Evolutionary conservation across 2,329 filamentous ascomycete genomes (phyloP).

Genomic region (Diaporthe aspalathi): DNA sequence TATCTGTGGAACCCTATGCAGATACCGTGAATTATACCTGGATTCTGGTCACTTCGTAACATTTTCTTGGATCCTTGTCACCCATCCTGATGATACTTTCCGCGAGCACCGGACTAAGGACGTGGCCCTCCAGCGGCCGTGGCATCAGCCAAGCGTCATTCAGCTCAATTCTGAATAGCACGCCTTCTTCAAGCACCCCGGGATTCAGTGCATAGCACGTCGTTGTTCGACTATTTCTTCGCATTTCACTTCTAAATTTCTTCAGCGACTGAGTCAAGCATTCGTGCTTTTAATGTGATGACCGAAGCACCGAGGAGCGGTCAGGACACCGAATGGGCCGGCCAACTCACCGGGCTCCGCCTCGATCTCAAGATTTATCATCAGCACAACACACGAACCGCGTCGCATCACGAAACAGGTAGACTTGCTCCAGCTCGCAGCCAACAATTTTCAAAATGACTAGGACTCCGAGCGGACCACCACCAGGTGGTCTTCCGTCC

Average conservation of each 20-base stretch:
- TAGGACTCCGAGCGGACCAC: background rate
- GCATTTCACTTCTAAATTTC: background rate
- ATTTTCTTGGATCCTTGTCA: too few species aligned
- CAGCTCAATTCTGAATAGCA: background rate
- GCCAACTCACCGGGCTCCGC: slow-evolving; percentile 17
- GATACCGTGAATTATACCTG: background rate
- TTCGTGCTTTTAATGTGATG: background rate
- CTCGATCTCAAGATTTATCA: background rate
- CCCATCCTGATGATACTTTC: too few species aligned
- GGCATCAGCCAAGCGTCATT: background rate
- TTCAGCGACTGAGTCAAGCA: background rate
- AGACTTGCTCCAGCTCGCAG: too few species aligned
- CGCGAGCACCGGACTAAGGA: too few species aligned
- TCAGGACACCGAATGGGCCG: background rate
- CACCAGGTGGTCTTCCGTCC: background rate
- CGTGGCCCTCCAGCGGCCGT: background rate
- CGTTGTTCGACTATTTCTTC: background rate
- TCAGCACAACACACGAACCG: background rate
- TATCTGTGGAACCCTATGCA: too few species aligned
- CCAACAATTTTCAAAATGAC: background rate
- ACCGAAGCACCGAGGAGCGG: background rate
- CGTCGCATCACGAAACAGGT: background rate
- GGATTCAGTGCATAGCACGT: background rate
- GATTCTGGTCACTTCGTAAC: background rate
- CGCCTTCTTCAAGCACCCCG: background rate